These are phyloP conservation scores for Saraca asoca DNA, from an alignment of 331 rosid genomes.

Conservation along the genomic window DNA sequence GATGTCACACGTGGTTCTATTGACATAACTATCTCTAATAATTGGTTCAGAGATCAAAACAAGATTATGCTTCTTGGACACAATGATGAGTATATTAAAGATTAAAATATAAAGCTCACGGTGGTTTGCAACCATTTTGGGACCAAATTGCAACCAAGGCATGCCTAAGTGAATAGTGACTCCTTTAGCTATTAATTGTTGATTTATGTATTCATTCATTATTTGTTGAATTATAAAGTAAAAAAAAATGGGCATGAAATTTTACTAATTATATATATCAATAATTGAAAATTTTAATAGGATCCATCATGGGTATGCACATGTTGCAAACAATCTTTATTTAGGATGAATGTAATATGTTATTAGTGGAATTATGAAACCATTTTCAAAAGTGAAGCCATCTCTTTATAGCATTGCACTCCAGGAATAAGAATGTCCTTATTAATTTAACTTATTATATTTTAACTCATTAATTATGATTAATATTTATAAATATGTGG, in stretches of 20 bases:
- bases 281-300: constrained; percentile 6
- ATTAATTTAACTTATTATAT: not conserved
- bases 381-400: constrained; percentile 41
- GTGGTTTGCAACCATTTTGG: constrained; percentile 43
- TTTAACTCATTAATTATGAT: not conserved
- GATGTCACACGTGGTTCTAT: constrained; percentile 43
- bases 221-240: not conserved
- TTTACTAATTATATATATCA: not conserved
- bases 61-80: constrained; percentile 44
- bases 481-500: not conserved
- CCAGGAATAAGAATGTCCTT: constrained; percentile 22
- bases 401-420: constrained; percentile 38
- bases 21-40: constrained; percentile 34
- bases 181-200: not conserved
- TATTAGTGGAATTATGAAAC: constrained; percentile 41
- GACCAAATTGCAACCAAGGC: constrained; percentile 38
- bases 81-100: constrained; percentile 41
- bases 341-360: constrained; percentile 39
- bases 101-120: constrained; percentile 33
- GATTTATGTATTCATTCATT: not conserved
- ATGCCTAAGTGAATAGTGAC: constrained; percentile 27
- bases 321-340: constrained; percentile 40
- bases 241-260: too few species aligned
- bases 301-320: constrained; percentile 43
- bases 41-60: constrained; percentile 41